Conservation (phyloP, 257 asterid species). For the Euphrasia confusa region DNA sequence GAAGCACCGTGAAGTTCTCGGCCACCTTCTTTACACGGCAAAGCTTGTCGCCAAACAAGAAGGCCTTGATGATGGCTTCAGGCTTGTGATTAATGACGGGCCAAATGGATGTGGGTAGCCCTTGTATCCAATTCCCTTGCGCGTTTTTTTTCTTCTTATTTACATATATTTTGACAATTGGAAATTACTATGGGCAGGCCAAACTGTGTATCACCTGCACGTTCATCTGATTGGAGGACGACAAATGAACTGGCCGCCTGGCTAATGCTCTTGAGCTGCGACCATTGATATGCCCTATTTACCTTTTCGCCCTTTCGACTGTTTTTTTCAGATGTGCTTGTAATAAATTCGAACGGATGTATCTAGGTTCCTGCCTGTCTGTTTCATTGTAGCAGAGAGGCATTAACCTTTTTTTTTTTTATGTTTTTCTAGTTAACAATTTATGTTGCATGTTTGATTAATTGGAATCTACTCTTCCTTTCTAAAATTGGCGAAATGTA, state of each 20-base stretch:
- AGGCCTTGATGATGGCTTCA: slow-evolving; percentile 82
- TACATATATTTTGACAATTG: slow-evolving; percentile 15
- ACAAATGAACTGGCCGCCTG: slow-evolving; percentile 99
- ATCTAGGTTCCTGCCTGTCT: no score
- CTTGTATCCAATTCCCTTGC: slow-evolving; percentile 7
- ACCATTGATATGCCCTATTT: neutral
- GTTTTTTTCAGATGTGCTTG: slow-evolving; percentile 1
- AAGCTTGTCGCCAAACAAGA: slow-evolving; percentile 87
- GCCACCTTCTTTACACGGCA: slow-evolving; percentile 74
- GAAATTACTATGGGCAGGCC: slow-evolving; percentile 45
- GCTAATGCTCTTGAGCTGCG: slow-evolving; percentile 34
- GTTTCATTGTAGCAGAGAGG: no score
- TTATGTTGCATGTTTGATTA: no score
- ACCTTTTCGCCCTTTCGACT: neutral
- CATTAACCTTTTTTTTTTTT: no score
- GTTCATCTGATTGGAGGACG: slow-evolving; percentile 92
- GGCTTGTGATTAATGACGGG: slow-evolving; percentile 87
- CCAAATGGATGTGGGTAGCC: slow-evolving; percentile 65
- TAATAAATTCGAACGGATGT: no score
- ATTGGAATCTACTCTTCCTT: no score
- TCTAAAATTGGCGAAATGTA: no score
- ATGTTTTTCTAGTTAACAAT: no score
- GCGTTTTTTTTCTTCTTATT: neutral
- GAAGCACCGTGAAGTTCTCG: slow-evolving; percentile 70
- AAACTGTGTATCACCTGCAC: slow-evolving; percentile 91